Evolutionary conservation across 768 basidiomycete species (phyloP), one percentile per base, ranked within the genome.

Genomic region (Krasilnikovozyma curviuscula): DNA sequence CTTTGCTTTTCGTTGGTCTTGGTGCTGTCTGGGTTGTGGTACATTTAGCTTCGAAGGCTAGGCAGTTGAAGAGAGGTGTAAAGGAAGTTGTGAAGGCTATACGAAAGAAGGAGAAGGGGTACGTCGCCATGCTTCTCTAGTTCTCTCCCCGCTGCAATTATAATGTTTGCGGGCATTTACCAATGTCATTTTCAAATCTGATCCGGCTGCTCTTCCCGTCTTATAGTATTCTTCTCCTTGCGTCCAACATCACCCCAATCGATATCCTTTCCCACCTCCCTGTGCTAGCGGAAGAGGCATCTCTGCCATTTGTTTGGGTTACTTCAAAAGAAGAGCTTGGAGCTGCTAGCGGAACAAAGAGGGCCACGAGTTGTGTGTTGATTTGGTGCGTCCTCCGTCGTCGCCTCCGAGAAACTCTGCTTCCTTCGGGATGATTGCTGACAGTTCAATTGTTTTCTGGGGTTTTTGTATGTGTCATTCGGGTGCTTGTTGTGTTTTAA

Each of bases 61-160:
- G 91, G 51, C 88, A 93, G 65, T 80, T 97, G 28, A 95, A 93
- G 69, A 76, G 93, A 38, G 93, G 93, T 33, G 91, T 98, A 40
- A 97, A 97, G 66, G 93, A 98, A 66, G 84, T 98, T 29, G 86
- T 93, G 37, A 98, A 98, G 66, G 85, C 85, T 3, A 81, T 98
- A 34, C 74, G 89, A 46, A 98, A 98, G 63, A 89, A 89, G 50
- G 91, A 97, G 65, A 86, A 83, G 70, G 93, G 93, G 85, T 79
- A 58, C 52, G 79, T 69, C 16, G 37, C 35, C 21, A n/a, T 29
- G 13, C 32, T 9, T 14, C 25, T 33, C 39, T 40, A 29, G 39
- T 29, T 40, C 35, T 29, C 33, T 25, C 37, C 35, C 7, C 13
- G 34, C 44, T 23, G n/a, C 29, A 29, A 3, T 9, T 10, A n/a